Conservation (phyloP, 2,329 filamentous ascomycete genomes). For the Arthrobotrys iridis region DNA sequence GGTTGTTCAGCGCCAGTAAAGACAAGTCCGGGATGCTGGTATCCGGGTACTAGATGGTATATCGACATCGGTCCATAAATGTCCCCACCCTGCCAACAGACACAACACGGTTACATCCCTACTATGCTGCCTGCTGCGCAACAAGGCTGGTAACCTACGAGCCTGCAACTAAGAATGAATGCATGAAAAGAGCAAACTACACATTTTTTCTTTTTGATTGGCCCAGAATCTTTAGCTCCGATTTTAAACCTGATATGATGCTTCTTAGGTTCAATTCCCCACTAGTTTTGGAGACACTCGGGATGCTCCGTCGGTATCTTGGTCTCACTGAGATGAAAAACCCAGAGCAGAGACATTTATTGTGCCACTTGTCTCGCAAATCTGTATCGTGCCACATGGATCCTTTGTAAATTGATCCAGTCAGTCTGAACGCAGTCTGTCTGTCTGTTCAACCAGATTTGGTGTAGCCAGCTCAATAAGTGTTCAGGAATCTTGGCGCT, state of each 20-base stretch:
- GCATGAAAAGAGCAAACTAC: too few relatives aligned
- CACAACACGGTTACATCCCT: background rate
- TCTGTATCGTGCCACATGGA: slow-evolving; percentile 1
- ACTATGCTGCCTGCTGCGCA: background rate
- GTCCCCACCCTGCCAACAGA: background rate
- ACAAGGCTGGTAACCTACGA: too few relatives aligned
- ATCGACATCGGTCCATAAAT: background rate
- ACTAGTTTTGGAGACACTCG: too few relatives aligned
- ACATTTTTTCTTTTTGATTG: too few relatives aligned
- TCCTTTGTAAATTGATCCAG: slow-evolving; percentile 6
- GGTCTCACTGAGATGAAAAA: too few relatives aligned
- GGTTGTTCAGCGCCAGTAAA: background rate
- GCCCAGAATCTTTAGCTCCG: too few relatives aligned
- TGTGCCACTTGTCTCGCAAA: background rate
- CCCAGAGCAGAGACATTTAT: background rate
- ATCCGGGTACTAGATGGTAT: background rate
- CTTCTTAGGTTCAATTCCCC: too few relatives aligned
- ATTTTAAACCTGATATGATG: too few relatives aligned
- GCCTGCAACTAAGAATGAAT: too few relatives aligned
- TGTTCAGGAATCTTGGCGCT: too few relatives aligned
- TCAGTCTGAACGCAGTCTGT: background rate
- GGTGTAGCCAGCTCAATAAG: too few relatives aligned
- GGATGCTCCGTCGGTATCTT: too few relatives aligned
- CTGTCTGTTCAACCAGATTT: background rate
- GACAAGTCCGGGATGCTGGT: background rate